A percentile compares a stretch with the other conserved stretches of the same genome.
phyloP scores from a whole-genome alignment of 108 stramenopile genomes.

The Stephanodiscus triporus region DNA sequence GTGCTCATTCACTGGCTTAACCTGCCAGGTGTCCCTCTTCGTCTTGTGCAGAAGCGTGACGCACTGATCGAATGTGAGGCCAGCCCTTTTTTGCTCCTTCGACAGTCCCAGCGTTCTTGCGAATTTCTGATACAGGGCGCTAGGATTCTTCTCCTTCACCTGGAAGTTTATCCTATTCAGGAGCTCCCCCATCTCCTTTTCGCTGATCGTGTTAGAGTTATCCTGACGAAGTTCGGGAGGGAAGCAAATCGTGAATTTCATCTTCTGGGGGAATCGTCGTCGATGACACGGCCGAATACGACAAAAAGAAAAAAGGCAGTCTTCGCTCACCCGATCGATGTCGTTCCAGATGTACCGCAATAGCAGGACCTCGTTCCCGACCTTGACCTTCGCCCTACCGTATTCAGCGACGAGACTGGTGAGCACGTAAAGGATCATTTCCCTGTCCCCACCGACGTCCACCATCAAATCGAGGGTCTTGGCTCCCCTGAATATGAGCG shows the following conservation, averaged over 20 bases:
- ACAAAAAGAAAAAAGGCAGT: constrained; percentile 1
- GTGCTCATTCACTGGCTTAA: constrained; percentile 61
- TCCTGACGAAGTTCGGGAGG: constrained; percentile 36
- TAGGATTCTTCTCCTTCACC: constrained; percentile 42
- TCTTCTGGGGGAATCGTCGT: neutral
- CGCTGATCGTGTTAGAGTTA: constrained; percentile 63
- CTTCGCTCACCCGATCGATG: constrained; percentile 20
- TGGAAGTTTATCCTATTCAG: constrained; percentile 54
- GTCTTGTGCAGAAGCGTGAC: constrained; percentile 83
- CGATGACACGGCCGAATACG: neutral
- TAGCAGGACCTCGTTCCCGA: constrained; percentile 74
- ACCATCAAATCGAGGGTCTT: constrained; percentile 83
- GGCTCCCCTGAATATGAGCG: constrained; percentile 80
- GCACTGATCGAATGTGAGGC: constrained; percentile 83
- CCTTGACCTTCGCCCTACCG: constrained; percentile 60
- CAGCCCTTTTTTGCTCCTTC: constrained; percentile 54
- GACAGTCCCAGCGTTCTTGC: constrained; percentile 70
- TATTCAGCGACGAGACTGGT: constrained; percentile 64
- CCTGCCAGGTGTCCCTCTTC: constrained; percentile 84
- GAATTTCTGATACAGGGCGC: constrained; percentile 66
- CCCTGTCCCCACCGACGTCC: constrained; percentile 50
- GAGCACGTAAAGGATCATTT: constrained; percentile 70
- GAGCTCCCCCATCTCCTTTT: constrained; percentile 54
- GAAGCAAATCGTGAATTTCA: neutral
- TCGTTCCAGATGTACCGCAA: constrained; percentile 44